phyloP scores from a whole-genome alignment of 805 yeast genomes.

The Lipomyces mesembrius region DNA sequence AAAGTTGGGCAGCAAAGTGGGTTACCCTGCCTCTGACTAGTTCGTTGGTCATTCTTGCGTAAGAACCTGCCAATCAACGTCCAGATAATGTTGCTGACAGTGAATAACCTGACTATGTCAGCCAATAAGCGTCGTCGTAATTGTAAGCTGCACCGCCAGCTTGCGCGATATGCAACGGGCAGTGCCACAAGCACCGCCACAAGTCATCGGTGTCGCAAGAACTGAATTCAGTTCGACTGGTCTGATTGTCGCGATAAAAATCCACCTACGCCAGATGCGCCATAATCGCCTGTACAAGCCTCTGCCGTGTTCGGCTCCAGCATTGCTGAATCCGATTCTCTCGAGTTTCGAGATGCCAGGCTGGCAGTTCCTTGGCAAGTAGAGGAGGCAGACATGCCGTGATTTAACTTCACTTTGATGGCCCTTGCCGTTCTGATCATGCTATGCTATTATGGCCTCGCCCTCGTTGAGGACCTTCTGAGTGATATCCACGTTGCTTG shows the following conservation, averaged over 20 bases:
- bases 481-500: too few relatives aligned
- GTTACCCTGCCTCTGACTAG: neutral
- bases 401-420: too few relatives aligned
- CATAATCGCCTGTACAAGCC: neutral
- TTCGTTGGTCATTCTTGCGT: conserved; percentile 1
- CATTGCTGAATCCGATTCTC: neutral
- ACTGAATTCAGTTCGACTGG: too few relatives aligned
- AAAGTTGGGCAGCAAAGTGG: too few relatives aligned
- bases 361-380: too few relatives aligned
- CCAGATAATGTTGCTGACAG: conserved; percentile 1
- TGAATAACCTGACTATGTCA: too few relatives aligned
- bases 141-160: conserved; percentile 8
- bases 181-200: neutral
- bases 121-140: neutral
- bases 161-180: neutral
- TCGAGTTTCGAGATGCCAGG: too few relatives aligned
- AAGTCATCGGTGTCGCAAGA: neutral
- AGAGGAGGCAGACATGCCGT: too few relatives aligned
- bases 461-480: too few relatives aligned
- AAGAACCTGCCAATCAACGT: neutral
- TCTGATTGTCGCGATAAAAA: too few relatives aligned
- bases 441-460: too few relatives aligned
- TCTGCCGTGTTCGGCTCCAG: neutral
- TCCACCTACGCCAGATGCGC: neutral
- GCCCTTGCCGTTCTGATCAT: too few relatives aligned